Conservation (phyloP, 495 filamentous ascomycete species). For the Annulohypoxylon bovei region DNA sequence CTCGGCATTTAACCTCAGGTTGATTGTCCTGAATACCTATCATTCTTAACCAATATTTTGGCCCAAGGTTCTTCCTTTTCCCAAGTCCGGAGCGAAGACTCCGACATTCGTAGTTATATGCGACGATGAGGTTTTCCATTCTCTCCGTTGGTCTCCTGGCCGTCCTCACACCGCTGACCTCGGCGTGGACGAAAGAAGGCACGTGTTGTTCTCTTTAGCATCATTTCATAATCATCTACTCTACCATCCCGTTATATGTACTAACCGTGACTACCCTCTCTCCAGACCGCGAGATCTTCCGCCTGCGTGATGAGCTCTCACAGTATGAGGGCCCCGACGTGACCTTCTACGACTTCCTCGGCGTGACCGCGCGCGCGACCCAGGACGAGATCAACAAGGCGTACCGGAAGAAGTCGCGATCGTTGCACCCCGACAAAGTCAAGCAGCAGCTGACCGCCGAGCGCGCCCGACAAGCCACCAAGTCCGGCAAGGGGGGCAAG, state of each 20-base stretch:
- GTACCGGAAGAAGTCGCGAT: conserved; percentile 84
- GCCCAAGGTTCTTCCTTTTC: background rate
- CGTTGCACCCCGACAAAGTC: conserved; percentile 94
- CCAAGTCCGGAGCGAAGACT: conserved; percentile 49
- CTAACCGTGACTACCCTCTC: conserved; percentile 9
- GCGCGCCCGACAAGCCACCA: conserved; percentile 67
- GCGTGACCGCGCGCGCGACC: conserved; percentile 72
- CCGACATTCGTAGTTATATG: conserved; percentile 46
- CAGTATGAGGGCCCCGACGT: conserved; percentile 78
- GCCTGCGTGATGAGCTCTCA: conserved; percentile 84
- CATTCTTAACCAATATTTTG: background rate
- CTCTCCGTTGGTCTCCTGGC: conserved; percentile 66
- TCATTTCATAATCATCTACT: background rate
- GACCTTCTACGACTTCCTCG: conserved; percentile 96
- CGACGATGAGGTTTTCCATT: conserved; percentile 62
- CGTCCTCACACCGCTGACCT: conserved; percentile 67
- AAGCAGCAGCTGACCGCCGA: conserved; percentile 81
- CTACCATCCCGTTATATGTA: conserved; percentile 9
- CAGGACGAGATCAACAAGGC: conserved; percentile 93
- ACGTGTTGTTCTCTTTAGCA: conserved; percentile 35
- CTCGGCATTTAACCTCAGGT: conserved; percentile 28
- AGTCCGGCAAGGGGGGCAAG: conserved; percentile 53
- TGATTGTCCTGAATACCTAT: conserved; percentile 4
- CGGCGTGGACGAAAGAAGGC: conserved; percentile 90
- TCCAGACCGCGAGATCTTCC: conserved; percentile 96